Percentiles rank a stretch among this genome's conserved stretches.
Evolutionary conservation across 345 rosid species (phyloP).

Genomic region (Melaleuca quinquenervia): DNA sequence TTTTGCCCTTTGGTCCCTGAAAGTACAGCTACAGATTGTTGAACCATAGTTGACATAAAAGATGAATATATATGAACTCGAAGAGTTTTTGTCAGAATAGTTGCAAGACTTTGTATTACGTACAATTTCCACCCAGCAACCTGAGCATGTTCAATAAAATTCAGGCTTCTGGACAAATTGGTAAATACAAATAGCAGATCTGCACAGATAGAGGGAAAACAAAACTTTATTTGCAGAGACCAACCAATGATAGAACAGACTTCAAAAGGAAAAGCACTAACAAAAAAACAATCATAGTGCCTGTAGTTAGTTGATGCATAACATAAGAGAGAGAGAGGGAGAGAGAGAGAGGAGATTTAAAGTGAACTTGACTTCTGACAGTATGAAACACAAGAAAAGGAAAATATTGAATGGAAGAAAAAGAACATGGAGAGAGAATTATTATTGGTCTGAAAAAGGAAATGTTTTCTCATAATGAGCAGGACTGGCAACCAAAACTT

Average conservation of each 20-base stretch:
- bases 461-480: not conserved
- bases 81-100: not conserved
- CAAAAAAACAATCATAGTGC: not conserved
- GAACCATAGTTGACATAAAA: not conserved
- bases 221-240: not conserved
- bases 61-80: not conserved
- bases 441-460: not conserved
- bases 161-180: constrained; percentile 50
- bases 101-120: constrained; percentile 1
- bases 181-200: constrained; percentile 69
- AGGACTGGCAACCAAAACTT: not conserved
- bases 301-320: not conserved
- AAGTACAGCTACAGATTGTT: not conserved
- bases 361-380: not conserved
- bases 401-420: not conserved
- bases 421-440: not conserved
- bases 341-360: not conserved
- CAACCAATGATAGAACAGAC: not conserved
- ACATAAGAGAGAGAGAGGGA: not conserved
- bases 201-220: constrained; percentile 16
- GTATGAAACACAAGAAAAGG: not conserved
- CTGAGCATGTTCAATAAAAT: constrained; percentile 70
- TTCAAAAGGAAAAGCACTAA: not conserved
- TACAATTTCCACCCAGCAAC: constrained; percentile 86
- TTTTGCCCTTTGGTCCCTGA: constrained; percentile 74